Percentiles rank a stretch among this genome's conserved stretches.
phyloP scores from a whole-genome alignment of 176 grass and related monocot species.

The Metroxylon sagu region DNA sequence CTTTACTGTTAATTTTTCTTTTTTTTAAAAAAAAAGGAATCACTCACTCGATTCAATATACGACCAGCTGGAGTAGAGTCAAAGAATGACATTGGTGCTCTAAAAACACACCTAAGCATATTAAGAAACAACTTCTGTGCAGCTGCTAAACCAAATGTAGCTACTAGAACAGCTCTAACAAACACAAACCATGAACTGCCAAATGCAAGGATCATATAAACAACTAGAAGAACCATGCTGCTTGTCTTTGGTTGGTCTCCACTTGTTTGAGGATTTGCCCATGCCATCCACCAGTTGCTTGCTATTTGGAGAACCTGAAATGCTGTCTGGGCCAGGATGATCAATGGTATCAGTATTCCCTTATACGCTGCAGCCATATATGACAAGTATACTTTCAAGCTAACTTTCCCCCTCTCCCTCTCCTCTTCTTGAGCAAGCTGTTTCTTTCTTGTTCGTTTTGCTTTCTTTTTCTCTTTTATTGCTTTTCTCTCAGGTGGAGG shows the following conservation, averaged over 20 bases:
- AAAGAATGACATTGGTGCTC: constrained; percentile 98
- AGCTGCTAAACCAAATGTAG: constrained; percentile 96
- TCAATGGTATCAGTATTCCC: constrained; percentile 81
- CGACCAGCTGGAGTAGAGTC: constrained; percentile 86
- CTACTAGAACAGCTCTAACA: constrained; percentile 88
- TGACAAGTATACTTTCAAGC: constrained; percentile 87
- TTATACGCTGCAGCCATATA: constrained; percentile 95
- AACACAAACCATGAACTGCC: constrained; percentile 97
- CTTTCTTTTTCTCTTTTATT: constrained; percentile 41
- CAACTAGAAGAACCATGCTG: constrained; percentile 61
- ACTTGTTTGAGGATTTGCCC: constrained; percentile 89
- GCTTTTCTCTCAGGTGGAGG: constrained; percentile 15
- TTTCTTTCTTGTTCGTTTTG: constrained; percentile 29
- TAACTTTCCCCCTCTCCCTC: constrained; percentile 81
- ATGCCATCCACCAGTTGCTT: constrained; percentile 99
- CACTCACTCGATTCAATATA: constrained; percentile 84
- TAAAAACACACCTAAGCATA: constrained; percentile 81
- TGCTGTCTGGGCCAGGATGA: constrained; percentile 66
- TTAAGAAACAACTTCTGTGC: constrained; percentile 87
- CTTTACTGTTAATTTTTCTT: background rate
- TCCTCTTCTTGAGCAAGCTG: constrained; percentile 76
- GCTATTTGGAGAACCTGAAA: constrained; percentile 99
- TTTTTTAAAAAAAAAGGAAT: background rate
- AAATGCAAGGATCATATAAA: constrained; percentile 96
- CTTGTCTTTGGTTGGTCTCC: constrained; percentile 73